phyloP scores from a whole-genome alignment of 495 filamentous ascomycete genomes.

The Talaromyces proteolyticus region DNA sequence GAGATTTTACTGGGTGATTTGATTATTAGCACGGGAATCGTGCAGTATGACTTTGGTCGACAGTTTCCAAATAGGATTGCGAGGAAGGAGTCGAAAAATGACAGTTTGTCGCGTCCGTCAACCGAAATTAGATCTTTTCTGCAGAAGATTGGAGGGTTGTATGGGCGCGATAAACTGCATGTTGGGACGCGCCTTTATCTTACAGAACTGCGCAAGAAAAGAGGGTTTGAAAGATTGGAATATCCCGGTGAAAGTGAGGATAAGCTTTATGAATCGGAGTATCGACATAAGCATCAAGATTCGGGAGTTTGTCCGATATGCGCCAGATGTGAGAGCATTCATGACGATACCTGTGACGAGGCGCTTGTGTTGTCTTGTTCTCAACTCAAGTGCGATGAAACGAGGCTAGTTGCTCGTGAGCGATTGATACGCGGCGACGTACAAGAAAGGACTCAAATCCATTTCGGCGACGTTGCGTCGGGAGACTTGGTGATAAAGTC shows the following conservation, averaged over 20 bases:
- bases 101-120: constrained; percentile 17
- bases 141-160: constrained; percentile 9
- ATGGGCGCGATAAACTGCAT: constrained; percentile 6
- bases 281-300: constrained; percentile 24
- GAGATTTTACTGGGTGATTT: constrained; percentile 30
- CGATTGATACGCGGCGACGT: background rate
- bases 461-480: constrained; percentile 13
- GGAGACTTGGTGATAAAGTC: constrained; percentile 20
- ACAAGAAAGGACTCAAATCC: background rate
- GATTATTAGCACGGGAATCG: constrained; percentile 24
- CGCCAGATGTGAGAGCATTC: background rate
- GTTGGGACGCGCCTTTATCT: background rate
- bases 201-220: background rate
- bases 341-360: background rate
- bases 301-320: constrained; percentile 1
- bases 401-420: constrained; percentile 2
- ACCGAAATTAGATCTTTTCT: constrained; percentile 19
- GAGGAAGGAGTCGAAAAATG: constrained; percentile 11
- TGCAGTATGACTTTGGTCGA: constrained; percentile 24
- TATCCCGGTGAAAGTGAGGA: constrained; percentile 17
- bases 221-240: constrained; percentile 2
- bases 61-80: constrained; percentile 11
- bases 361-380: constrained; percentile 4
- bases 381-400: constrained; percentile 4
- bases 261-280: constrained; percentile 15